Base-by-base conservation (phyloP, 768 basidiomycete species). In the Amanita thiersii region DNA sequence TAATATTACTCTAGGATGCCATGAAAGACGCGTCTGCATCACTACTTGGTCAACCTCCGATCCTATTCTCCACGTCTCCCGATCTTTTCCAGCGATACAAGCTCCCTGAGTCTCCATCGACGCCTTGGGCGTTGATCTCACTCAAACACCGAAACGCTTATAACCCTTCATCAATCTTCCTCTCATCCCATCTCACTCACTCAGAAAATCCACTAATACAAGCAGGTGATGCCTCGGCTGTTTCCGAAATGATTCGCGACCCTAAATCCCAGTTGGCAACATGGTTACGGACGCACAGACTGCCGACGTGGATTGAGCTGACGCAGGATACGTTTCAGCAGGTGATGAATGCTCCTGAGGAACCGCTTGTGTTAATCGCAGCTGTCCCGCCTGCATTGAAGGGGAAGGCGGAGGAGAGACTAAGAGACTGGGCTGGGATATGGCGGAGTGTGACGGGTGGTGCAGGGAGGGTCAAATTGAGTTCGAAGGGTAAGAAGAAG, bases 331-430 rank as follows among this genome's bases (percentile, higher is more conserved):
- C 82, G 2, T 96, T 91, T 70, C 80, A 86, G 49, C 72, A 70
- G 8, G 76, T 96, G 31, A 93, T 97, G 89, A 82, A 85, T 37
- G 79, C 83, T 8, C 76, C 79, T 0, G 73, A 82, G 18, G 57
- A 66, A 3, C 86, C 89, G 1, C 70, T 90, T 9, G 87, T 97
- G 2, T 81, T 92, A 4, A 72, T 98, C 37, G 81, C 72, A 10
- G 75, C 77, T 2, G 68, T 70, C 4, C 64, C 66, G 0, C 44
- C 55, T 0, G 52, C 51, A 0, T 56, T 63, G 25, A 64, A 54
- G 17, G 63, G 59, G 5, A 59, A 61, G 33, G 71, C 83, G 4
- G 58, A 65, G 18, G 62, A 67, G 40, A 66, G 67, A 38, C 56
- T 82, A 10, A 62, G 52, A 19, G 72, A 73, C 47, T 64, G 81